A percentile compares a stretch with the other conserved stretches of the same genome.
Conservation (phyloP, 169 alveolate species). For the Cryptosporidium tyzzeri region DNA sequence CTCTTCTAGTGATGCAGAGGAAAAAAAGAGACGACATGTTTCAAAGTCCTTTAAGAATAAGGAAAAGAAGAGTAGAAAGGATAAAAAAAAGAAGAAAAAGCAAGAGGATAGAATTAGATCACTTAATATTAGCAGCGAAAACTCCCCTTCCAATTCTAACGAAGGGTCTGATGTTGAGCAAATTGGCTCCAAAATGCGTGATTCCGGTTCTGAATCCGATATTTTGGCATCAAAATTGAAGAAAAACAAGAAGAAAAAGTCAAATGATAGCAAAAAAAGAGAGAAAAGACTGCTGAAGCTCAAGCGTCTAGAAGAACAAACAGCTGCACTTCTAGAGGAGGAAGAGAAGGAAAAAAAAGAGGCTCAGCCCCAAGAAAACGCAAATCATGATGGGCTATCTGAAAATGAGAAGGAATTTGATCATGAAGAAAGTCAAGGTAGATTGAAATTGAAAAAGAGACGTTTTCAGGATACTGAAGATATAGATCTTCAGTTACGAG, state of each 20-base stretch:
- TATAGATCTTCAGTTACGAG: background rate
- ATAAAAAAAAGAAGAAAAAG: background rate
- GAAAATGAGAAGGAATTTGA: background rate
- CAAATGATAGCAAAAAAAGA: background rate
- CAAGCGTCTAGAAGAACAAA: conserved; percentile 49
- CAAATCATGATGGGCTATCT: background rate
- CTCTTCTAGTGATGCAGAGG: background rate
- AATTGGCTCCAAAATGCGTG: background rate
- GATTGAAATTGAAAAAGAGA: conserved; percentile 39
- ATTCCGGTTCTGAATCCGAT: background rate
- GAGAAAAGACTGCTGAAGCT: conserved; percentile 49
- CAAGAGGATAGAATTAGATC: background rate
- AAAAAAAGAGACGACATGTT: background rate
- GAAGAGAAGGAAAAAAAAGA: background rate
- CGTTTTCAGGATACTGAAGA: conserved; percentile 18
- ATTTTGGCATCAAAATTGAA: background rate
- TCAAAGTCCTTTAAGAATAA: background rate
- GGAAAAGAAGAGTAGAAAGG: background rate
- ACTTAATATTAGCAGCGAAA: background rate
- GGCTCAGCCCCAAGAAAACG: background rate
- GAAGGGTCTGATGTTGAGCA: background rate
- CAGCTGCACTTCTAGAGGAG: conserved; percentile 19
- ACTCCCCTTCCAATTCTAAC: background rate
- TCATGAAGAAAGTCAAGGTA: background rate
- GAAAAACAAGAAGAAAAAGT: background rate